phyloP scores from a whole-genome alignment of 495 filamentous ascomycete genomes.

The Niebla homalea region DNA sequence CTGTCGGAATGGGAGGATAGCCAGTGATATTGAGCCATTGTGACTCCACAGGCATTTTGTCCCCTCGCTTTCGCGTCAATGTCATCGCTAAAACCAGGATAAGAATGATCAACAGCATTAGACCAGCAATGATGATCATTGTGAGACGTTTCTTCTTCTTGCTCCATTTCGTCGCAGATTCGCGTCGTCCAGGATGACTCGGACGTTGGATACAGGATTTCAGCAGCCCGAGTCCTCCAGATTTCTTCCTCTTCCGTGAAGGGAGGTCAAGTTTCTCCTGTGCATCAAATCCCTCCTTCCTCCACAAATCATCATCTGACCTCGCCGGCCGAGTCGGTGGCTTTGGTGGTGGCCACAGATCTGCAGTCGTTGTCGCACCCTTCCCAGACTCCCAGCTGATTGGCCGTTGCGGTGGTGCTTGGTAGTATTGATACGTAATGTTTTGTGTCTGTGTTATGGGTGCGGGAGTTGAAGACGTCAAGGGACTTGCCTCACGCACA shows the following conservation, averaged over 20 bases:
- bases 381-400: not conserved
- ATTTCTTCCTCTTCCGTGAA: conserved; percentile 32
- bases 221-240: conserved; percentile 48
- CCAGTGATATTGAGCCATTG: conserved; percentile 73
- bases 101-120: conserved; percentile 46
- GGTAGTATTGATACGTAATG: conserved; percentile 1
- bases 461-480: not conserved
- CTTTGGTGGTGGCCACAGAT: conserved; percentile 1
- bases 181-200: not conserved
- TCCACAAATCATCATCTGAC: not conserved
- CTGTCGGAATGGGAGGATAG: conserved; percentile 75
- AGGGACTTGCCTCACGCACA: not conserved
- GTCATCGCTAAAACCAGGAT: conserved; percentile 47
- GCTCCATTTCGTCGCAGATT: not conserved
- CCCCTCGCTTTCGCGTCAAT: conserved; percentile 36
- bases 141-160: conserved; percentile 52
- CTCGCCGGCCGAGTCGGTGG: not conserved
- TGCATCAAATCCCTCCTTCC: conserved; percentile 18
- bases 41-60: conserved; percentile 32
- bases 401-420: not conserved
- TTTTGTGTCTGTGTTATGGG: not conserved
- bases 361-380: not conserved
- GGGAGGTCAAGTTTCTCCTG: conserved; percentile 15
- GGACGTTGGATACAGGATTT: conserved; percentile 24
- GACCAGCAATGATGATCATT: conserved; percentile 34